Percentiles rank a stretch among this genome's conserved stretches.
phyloP scores from a whole-genome alignment of 2,329 filamentous ascomycete genomes.

The Colletotrichum brevisporum region DNA sequence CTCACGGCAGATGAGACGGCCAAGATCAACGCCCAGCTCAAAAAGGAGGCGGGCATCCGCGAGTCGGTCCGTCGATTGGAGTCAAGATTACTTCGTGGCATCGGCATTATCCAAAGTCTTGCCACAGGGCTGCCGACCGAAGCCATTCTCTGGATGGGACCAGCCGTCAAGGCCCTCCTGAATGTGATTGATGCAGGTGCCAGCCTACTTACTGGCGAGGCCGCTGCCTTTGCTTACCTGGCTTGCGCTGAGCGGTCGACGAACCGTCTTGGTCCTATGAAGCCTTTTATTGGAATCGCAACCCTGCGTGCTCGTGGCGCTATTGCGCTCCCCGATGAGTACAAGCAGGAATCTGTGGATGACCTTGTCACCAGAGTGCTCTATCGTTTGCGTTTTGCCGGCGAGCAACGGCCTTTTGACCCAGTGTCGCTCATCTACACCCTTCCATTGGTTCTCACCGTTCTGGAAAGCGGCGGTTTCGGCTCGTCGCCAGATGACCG shows the following conservation, averaged over 20 bases:
- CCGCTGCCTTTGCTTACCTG: slow-evolving; percentile 83
- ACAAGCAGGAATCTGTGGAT: slow-evolving; percentile 85
- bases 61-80: slow-evolving; percentile 78
- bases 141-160: slow-evolving; percentile 88
- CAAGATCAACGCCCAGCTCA: slow-evolving; percentile 91
- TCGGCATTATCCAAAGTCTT: slow-evolving; percentile 87
- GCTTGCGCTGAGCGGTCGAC: slow-evolving; percentile 83
- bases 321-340: slow-evolving; percentile 77
- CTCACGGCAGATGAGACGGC: slow-evolving; percentile 89
- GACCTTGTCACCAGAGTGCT: slow-evolving; percentile 89
- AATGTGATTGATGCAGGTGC: slow-evolving; percentile 84
- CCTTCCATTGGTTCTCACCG: slow-evolving; percentile 83
- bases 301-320: slow-evolving; percentile 85
- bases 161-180: slow-evolving; percentile 81
- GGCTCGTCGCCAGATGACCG: slow-evolving; percentile 80
- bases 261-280: slow-evolving; percentile 79
- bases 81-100: slow-evolving; percentile 81
- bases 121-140: slow-evolving; percentile 92
- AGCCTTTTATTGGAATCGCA: slow-evolving; percentile 89
- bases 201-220: slow-evolving; percentile 84
- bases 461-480: slow-evolving; percentile 85
- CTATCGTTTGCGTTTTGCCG: slow-evolving; percentile 90
- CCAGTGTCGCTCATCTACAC: slow-evolving; percentile 89
- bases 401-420: slow-evolving; percentile 95
- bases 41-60: slow-evolving; percentile 87